phyloP scores from a whole-genome alignment of 73 alveolate genomes.

The Uronychia binucleata region DNA sequence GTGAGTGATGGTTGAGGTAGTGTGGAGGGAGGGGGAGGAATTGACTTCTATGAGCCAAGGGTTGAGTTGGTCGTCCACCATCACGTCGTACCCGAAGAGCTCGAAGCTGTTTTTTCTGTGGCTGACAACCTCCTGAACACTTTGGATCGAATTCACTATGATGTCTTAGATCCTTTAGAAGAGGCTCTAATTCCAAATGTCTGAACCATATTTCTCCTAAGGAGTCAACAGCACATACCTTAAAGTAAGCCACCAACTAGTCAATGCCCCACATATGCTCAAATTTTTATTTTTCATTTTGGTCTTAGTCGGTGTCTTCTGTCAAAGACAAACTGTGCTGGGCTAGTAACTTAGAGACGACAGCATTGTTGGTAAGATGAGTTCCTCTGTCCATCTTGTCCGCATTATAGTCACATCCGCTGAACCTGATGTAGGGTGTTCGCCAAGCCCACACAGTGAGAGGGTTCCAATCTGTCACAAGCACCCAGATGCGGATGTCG shows the following conservation, averaged over 20 bases:
- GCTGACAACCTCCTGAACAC: conserved; percentile 61
- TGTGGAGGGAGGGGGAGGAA: conserved; percentile 85
- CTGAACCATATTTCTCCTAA: conserved; percentile 12
- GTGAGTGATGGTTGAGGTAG: too few species aligned
- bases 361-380: conserved; percentile 84
- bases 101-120: conserved; percentile 68
- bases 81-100: conserved; percentile 82
- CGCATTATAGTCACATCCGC: conserved; percentile 58
- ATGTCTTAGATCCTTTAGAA: conserved; percentile 23
- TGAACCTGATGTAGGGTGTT: conserved; percentile 84
- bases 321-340: too few species aligned
- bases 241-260: conserved; percentile 75
- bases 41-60: conserved; percentile 87
- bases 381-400: conserved; percentile 77
- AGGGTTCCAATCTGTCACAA: conserved; percentile 87
- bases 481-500: conserved; percentile 73
- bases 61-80: conserved; percentile 77
- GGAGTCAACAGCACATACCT: conserved; percentile 8
- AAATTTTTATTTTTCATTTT: too few species aligned
- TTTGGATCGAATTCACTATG: conserved; percentile 40
- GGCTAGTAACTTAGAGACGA: conserved; percentile 70
- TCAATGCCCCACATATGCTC: conserved; percentile 95
- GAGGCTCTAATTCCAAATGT: conserved; percentile 42
- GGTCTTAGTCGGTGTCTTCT: too few species aligned
- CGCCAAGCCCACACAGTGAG: conserved; percentile 83